Evolutionary conservation across 345 rosid genomes (phyloP).

Genomic region (Lepidium africanum): DNA sequence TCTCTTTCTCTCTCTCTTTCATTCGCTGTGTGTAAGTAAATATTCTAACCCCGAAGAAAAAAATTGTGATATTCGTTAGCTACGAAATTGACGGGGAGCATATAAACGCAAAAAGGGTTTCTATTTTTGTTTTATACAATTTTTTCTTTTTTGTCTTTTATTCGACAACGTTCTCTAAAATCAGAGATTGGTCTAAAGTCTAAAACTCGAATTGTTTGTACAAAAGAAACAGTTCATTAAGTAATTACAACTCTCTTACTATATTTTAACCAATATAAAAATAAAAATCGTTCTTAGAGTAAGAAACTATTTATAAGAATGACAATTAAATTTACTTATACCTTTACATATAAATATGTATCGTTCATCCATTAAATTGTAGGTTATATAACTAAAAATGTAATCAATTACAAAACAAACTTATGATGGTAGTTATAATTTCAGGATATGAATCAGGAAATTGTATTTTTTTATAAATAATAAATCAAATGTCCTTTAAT

Average conservation of each 20-base stretch:
- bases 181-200: neutral
- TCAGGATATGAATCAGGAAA: neutral
- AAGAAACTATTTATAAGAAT: too few relatives aligned
- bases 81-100: constrained; percentile 46
- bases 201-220: neutral
- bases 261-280: too few relatives aligned
- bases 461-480: neutral
- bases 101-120: constrained; percentile 27
- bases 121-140: constrained; percentile 22
- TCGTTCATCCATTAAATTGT: neutral
- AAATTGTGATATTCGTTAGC: constrained; percentile 18
- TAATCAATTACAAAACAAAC: neutral
- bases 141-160: neutral
- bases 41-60: constrained; percentile 12
- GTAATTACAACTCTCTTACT: too few relatives aligned
- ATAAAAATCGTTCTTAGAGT: too few relatives aligned
- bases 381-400: neutral
- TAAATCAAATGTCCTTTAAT: neutral
- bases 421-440: neutral
- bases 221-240: too few relatives aligned
- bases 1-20: neutral
- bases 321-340: too few relatives aligned
- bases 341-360: too few relatives aligned
- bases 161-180: neutral
- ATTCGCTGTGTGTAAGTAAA: constrained; percentile 10